Conservation (phyloP, 805 yeast genomes). For the Candida sithepensis region DNA sequence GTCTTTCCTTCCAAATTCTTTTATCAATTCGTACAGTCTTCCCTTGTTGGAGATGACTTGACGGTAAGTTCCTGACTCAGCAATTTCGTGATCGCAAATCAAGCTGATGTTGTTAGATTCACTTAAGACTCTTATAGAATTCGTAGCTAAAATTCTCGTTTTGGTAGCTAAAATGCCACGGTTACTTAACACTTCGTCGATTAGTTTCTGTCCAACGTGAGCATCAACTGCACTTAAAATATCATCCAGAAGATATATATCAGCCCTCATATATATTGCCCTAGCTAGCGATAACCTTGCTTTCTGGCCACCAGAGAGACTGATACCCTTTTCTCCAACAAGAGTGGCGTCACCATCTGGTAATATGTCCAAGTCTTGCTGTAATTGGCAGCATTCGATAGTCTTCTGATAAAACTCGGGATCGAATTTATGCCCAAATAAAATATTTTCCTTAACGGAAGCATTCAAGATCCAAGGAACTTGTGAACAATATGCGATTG, state of each 20-base stretch:
- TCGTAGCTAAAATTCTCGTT: conserved; percentile 56
- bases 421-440: conserved; percentile 86
- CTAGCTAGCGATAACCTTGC: conserved; percentile 93
- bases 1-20: conserved; percentile 35
- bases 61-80: conserved; percentile 53
- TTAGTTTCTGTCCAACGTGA: conserved; percentile 87
- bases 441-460: conserved; percentile 81
- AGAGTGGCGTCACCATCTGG: conserved; percentile 89
- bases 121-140: conserved; percentile 50
- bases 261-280: conserved; percentile 94
- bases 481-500: conserved; percentile 61
- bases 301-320: conserved; percentile 96
- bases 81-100: conserved; percentile 49
- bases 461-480: conserved; percentile 98
- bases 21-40: conserved; percentile 33
- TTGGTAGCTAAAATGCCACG: conserved; percentile 48
- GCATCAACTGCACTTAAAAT: conserved; percentile 96
- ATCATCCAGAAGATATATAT: conserved; percentile 86
- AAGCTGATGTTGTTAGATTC: conserved; percentile 61
- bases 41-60: conserved; percentile 28
- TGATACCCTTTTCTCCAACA: conserved; percentile 97
- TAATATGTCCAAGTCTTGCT: conserved; percentile 69
- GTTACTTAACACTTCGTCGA: conserved; percentile 48
- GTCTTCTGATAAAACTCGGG: conserved; percentile 77
- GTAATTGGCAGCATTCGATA: conserved; percentile 82